A percentile compares a stretch with the other conserved stretches of the same genome.
These are phyloP conservation scores for Bombardia bombarda DNA, from an alignment of 495 filamentous ascomycete species.

Conservation along the genomic window DNA sequence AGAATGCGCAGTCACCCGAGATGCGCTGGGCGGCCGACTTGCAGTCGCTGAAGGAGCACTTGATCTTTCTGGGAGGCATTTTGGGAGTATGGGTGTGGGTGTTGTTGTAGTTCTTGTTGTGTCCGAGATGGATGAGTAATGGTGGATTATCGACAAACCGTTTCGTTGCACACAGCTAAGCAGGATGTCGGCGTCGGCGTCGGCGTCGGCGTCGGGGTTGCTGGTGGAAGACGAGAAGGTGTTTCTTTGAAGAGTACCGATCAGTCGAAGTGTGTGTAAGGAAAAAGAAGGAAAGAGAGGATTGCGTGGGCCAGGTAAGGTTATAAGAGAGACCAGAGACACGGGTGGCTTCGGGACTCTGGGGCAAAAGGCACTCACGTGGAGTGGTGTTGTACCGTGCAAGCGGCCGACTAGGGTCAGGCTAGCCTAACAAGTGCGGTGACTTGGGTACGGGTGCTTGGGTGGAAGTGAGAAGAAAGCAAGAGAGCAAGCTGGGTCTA, in stretches of 20 bases:
- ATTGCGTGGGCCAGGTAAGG: background rate
- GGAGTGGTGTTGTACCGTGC: no score
- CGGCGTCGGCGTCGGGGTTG: no score
- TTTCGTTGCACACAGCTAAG: no score
- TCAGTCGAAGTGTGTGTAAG: background rate
- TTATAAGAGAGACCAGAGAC: background rate
- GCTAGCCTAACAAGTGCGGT: no score
- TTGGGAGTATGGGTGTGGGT: conserved; percentile 27
- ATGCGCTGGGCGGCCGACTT: conserved; percentile 78
- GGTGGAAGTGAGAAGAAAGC: no score
- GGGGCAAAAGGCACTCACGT: conserved; percentile 6
- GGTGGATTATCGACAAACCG: no score
- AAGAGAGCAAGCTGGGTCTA: no score
- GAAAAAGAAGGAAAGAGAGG: background rate
- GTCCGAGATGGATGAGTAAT: no score
- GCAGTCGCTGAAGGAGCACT: conserved; percentile 85
- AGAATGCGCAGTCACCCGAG: conserved; percentile 94
- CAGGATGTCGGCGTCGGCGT: no score
- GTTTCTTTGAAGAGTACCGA: background rate
- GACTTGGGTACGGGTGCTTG: no score
- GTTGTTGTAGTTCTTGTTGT: no score
- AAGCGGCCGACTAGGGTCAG: no score
- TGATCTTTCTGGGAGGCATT: conserved; percentile 69
- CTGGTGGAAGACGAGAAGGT: background rate
- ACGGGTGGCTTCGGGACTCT: background rate